Conservation (phyloP, 2,329 filamentous ascomycete genomes). For the Curvularia spicifera region DNA sequence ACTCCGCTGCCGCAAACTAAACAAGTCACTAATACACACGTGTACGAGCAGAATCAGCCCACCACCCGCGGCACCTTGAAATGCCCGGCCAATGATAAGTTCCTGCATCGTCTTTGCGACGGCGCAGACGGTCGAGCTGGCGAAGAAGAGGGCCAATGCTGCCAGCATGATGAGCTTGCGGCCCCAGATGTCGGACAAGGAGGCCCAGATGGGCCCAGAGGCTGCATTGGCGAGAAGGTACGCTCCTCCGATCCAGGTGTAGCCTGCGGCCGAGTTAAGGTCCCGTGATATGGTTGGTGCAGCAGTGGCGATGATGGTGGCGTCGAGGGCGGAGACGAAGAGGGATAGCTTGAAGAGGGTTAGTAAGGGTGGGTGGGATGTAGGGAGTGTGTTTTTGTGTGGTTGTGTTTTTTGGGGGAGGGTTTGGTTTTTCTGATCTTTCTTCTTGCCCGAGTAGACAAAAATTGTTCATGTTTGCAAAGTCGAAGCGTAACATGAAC, state of each 20-base stretch:
- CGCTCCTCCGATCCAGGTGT: slow-evolving; percentile 78
- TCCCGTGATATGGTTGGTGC: slow-evolving; percentile 69
- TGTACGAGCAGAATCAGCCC: slow-evolving; percentile 67
- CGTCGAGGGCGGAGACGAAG: slow-evolving; percentile 53
- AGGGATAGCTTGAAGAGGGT: slow-evolving; percentile 41
- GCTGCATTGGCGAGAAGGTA: slow-evolving; percentile 75
- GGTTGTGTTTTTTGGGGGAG: too few relatives aligned
- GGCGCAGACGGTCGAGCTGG: slow-evolving; percentile 66
- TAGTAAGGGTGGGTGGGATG: background rate
- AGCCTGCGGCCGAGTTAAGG: slow-evolving; percentile 71
- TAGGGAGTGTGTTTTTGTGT: too few relatives aligned
- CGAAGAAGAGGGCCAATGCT: slow-evolving; percentile 64
- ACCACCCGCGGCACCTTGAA: slow-evolving; percentile 69
- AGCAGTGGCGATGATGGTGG: slow-evolving; percentile 69
- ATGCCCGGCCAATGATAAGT: slow-evolving; percentile 65
- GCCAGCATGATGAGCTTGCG: slow-evolving; percentile 61
- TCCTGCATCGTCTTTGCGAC: slow-evolving; percentile 63
- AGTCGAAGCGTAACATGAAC: background rate
- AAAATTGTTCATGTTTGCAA: too few relatives aligned
- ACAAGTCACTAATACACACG: slow-evolving; percentile 68
- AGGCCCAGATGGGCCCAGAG: slow-evolving; percentile 73
- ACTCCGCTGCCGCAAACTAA: slow-evolving; percentile 61
- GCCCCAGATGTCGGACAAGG: slow-evolving; percentile 64
- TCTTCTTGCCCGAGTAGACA: background rate
- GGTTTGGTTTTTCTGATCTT: background rate